Percentiles rank a stretch among this genome's conserved stretches.
Conservation (phyloP, 345 rosid genomes). For the Aurinia saxatilis region DNA sequence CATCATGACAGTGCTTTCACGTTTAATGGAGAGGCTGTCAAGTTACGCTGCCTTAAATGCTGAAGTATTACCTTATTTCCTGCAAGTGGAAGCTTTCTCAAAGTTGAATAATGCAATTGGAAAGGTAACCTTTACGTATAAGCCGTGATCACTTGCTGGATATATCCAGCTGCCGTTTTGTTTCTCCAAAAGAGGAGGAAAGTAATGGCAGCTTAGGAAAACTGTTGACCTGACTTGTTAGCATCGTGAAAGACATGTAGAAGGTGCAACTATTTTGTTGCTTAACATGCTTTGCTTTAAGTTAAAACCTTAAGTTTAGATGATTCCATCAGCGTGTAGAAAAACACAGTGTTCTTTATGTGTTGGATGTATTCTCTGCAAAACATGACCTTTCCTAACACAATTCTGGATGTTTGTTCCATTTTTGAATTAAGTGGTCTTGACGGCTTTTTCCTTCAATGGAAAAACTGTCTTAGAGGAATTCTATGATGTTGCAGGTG, state of each 20-base stretch:
- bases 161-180: not conserved
- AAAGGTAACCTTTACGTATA: conserved; percentile 43
- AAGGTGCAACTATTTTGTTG: conserved; percentile 6
- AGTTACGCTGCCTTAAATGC: conserved; percentile 85
- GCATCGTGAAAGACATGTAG: not conserved
- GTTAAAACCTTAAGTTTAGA: not conserved
- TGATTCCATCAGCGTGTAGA: not conserved
- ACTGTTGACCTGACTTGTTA: conserved; percentile 1
- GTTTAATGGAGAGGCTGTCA: conserved; percentile 97
- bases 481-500: conserved; percentile 49
- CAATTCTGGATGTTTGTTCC: not conserved
- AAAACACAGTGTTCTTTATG: not conserved
- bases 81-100: conserved; percentile 98
- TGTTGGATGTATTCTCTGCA: conserved; percentile 4
- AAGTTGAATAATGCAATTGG: conserved; percentile 96
- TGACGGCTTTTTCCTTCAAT: conserved; percentile 1
- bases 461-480: not conserved
- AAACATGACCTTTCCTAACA: not conserved
- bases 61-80: conserved; percentile 89
- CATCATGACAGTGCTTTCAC: conserved; percentile 91
- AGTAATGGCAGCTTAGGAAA: conserved; percentile 11
- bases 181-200: conserved; percentile 8
- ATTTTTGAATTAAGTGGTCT: not conserved
- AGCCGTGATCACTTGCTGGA: not conserved
- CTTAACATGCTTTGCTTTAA: not conserved